Evolutionary conservation across 1,284 basidiomycete species (phyloP), one percentile per base, ranked within the genome.

Genomic region (Erythrobasidium hasegawianum): DNA sequence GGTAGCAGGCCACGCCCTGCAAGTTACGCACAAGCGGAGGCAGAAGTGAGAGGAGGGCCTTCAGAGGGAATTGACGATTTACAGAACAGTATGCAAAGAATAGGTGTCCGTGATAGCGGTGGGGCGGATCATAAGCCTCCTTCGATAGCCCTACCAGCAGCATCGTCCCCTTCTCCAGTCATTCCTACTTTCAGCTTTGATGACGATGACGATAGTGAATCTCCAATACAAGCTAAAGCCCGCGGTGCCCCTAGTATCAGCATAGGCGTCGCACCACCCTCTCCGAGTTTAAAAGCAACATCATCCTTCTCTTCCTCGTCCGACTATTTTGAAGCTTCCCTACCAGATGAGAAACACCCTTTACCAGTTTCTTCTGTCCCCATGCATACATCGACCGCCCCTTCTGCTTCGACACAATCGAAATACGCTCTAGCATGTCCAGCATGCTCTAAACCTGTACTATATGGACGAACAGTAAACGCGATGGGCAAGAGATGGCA

Each of bases 401-500:
- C 24, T 61, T 11, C 41, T 33, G 20, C 13, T 33, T 40, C 2
- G n/a, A n/a, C n/a, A n/a, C n/a, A n/a, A 16, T 29, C 62, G 7
- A 33, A 57, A 20, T 66, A 73, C 39, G 70, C 67, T 0, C 40
- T 73, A 14, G 33, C 49, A 1, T 93, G 90, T 71, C 82, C 79
- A 16, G 83, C 82, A 0, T 95, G 92, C 75, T 79, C 81, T 5
- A 83, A 86, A 11, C 81, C 86, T 18, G 96, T 97, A 71, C 83
- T 65, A 22, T 65, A 90, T 18, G 95, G 95, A 11, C 82, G 90
- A n/a, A 89, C 94, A 54, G 89, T 97, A 27, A 88, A 86, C 71
- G 94, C 94, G 2, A 93, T 96, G 85, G 83, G 84, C 8, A 82
- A 84, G 69, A 81, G 88, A 16, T 98, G 90, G 88, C 95, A 98